A percentile compares a stretch with the other conserved stretches of the same genome.
Conservation (phyloP, 352 stramenopile genomes). For the Globisporangium emineosum region DNA sequence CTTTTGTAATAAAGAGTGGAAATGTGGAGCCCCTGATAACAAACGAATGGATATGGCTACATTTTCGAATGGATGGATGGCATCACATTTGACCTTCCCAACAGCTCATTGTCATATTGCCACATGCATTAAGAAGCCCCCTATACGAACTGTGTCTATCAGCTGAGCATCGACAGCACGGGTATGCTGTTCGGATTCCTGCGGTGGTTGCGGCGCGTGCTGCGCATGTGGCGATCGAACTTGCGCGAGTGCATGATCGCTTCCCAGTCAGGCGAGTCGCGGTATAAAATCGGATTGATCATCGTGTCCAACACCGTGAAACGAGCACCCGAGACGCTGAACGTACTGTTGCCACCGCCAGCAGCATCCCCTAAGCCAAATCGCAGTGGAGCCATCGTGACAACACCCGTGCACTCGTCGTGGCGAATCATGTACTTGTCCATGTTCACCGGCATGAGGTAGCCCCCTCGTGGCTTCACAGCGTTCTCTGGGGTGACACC, state of each 20-base stretch:
- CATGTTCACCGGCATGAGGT: constrained; percentile 45
- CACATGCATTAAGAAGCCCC: neutral
- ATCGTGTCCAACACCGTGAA: constrained; percentile 11
- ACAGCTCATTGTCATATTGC: neutral
- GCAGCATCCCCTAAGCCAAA: neutral
- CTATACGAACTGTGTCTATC: neutral
- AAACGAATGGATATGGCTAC: neutral
- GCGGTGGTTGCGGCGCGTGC: constrained; percentile 54
- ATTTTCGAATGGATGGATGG: neutral
- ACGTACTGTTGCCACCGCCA: neutral
- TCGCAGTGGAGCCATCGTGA: constrained; percentile 6
- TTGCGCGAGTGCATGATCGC: constrained; percentile 49
- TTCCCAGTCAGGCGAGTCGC: constrained; percentile 32
- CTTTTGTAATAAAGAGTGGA: neutral
- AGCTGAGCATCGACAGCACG: constrained; percentile 21
- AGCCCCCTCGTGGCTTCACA: constrained; percentile 29
- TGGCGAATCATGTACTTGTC: constrained; percentile 47
- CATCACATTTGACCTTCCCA: neutral
- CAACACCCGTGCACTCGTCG: constrained; percentile 5
- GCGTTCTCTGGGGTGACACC: neutral
- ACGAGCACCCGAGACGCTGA: neutral
- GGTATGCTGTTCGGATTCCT: constrained; percentile 38
- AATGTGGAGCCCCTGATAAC: neutral
- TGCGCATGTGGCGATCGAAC: constrained; percentile 72
- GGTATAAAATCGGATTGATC: neutral